Evolutionary conservation across 73 alveolate species (phyloP), one percentile per base, ranked within the genome.

Genomic region (Uronychia setigera): DNA sequence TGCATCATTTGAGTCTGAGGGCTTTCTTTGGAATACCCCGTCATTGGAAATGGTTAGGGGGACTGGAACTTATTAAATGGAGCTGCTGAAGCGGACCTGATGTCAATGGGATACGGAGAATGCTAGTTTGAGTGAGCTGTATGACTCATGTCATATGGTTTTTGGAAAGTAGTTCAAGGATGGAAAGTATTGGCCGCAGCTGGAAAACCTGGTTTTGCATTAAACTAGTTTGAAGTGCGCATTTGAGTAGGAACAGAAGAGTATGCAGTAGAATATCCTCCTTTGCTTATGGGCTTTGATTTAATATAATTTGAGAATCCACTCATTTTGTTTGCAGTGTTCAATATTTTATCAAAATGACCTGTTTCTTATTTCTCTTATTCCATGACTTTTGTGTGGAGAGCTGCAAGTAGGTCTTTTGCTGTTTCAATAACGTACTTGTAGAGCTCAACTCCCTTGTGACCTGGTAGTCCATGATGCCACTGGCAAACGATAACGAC

Each of bases 401-500:
- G 59, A 1, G 92, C 34, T 32, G 60, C 76, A 1, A 89, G 81
- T 14, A 89, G 82, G 26, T 89, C 95, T 35, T 74, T 84, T 0
- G 92, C 91, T 29, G 80, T 74, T 19, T 89, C 91, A 31, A 89
- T 59, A 0, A 83, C 35, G 32, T 59, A 31, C 27, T 32, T 57
- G 81, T 84, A 88, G 33, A 84, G 57, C 59, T 84, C 94, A 5
- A 85, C 85, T 25, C 90, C 87, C 29, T 29, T 11, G 76, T n/a
- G 26, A 26, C 60, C 80, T 1, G 25, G 88, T 79, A 80, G 27
- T 1, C 85, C 88, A 74, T 67, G 32, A 32, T 74, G 31, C 88
- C 92, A 83, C n/a, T 80, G 30, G 60, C 92, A 77, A 19, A 88
- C 92, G 32, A 89, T 35, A 19, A 89, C 86, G 46, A 89, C 28